A percentile compares a stretch with the other conserved stretches of the same genome.
phyloP scores from a whole-genome alignment of 305 asterid genomes.

The Fraxinus sp. region DNA sequence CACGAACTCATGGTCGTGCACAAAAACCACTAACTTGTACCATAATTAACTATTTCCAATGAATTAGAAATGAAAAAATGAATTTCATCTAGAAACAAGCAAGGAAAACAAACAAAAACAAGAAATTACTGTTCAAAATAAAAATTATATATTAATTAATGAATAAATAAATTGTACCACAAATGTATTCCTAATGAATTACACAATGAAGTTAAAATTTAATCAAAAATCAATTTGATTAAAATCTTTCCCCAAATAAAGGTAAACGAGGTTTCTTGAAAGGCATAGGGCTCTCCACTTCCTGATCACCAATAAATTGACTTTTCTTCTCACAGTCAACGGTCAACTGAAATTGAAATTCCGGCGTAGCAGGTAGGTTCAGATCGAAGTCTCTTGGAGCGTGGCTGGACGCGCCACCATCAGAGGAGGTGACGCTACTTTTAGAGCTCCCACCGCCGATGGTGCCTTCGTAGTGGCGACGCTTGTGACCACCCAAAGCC shows the following conservation, averaged over 20 bases:
- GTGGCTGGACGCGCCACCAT: constrained; percentile 29
- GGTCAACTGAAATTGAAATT: constrained; percentile 26
- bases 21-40: background rate
- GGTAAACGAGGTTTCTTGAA: constrained; percentile 30
- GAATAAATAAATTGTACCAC: constrained; percentile 29
- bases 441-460: constrained; percentile 39
- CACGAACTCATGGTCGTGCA: background rate
- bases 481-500: constrained; percentile 86
- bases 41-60: background rate
- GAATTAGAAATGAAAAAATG: background rate
- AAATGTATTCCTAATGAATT: background rate
- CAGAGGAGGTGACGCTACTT: constrained; percentile 35
- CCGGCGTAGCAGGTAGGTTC: constrained; percentile 55
- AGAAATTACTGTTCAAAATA: background rate
- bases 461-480: constrained; percentile 72
- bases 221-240: background rate
- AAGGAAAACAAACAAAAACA: background rate
- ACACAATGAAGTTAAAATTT: background rate
- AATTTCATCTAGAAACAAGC: background rate
- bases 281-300: constrained; percentile 61
- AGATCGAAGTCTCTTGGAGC: constrained; percentile 42
- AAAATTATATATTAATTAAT: constrained; percentile 5
- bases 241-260: constrained; percentile 12
- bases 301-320: constrained; percentile 40
- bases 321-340: constrained; percentile 23